Base-by-base conservation (phyloP, 2,329 filamentous ascomycete species). In the Simplicillium aogashimaense region DNA sequence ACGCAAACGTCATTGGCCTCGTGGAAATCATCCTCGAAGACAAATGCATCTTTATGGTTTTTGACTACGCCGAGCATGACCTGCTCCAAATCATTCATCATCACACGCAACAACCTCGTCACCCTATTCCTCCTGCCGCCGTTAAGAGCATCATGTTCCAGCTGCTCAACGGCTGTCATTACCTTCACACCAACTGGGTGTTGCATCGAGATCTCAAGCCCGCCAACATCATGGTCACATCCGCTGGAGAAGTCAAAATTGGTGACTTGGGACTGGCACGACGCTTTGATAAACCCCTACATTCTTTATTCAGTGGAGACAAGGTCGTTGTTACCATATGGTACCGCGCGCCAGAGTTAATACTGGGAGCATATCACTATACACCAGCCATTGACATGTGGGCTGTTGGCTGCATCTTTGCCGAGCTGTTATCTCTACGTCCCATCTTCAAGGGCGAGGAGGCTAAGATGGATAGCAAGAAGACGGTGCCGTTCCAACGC, bases 41-140 rank as follows among this genome's bases (percentile, higher is more conserved):
- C 61, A 97, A 97, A 67, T 95, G 89, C 66, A 97, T 98, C 59
- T 98, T 89, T 64, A 98, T 98, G 84, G 89, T 98, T 2, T 97
- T 98, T 52, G 92, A 97, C 61, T 98, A 95, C 60, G 92, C 92
- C 50, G 92, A 98, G 63, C 92, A 98, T 60, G 92, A 98, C 61
- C 67, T 98, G 30, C 71, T 98, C 4, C 92, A 98, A 60, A 97
- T 98, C 58, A 95, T 98, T 50, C 92, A 98, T 58, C 89, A 97
- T 58, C 92, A 98, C 62, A 94, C 86, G 2, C 83, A 95, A 58
- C 83, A 89, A 43, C 81, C 87, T 20, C 76, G 89, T 18, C 86
- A 92, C 50, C 83, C 86, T 6, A 95, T 98, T 43, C 88, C 90
- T 1, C 83, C 90, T 1, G 70, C 79, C 17, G 94, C 87, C 43